These are phyloP conservation scores for Aspergillus nomiae DNA, from an alignment of 2,329 filamentous ascomycete species.

Conservation along the genomic window DNA sequence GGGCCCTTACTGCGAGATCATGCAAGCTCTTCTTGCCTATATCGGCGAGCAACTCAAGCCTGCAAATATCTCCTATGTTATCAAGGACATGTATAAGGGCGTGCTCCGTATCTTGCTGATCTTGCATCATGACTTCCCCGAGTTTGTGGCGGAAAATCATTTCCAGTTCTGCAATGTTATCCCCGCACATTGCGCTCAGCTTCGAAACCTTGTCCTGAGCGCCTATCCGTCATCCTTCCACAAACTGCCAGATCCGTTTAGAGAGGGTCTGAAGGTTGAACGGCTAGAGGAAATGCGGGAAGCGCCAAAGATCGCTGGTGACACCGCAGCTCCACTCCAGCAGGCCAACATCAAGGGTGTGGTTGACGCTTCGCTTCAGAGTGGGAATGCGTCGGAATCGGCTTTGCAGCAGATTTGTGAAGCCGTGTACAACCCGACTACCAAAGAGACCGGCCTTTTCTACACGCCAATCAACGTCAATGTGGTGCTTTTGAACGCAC, in stretches of 20 bases:
- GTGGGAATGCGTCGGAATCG: conserved; percentile 68
- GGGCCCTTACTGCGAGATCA: conserved; percentile 71
- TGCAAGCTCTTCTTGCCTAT: conserved; percentile 71
- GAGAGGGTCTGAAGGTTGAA: conserved; percentile 74
- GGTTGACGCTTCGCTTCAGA: conserved; percentile 55
- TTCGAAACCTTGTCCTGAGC: conserved; percentile 84
- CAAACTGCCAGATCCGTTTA: conserved; percentile 73
- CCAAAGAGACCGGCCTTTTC: conserved; percentile 65
- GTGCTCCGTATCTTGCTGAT: conserved; percentile 80
- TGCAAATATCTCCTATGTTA: conserved; percentile 66
- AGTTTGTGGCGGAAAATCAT: conserved; percentile 88
- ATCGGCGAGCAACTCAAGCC: conserved; percentile 79
- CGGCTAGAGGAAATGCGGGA: conserved; percentile 73
- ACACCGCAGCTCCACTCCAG: conserved; percentile 55
- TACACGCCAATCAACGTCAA: conserved; percentile 70
- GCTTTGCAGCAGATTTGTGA: conserved; percentile 72
- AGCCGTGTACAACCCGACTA: conserved; percentile 64
- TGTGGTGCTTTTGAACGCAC: conserved; percentile 71
- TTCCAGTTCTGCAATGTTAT: conserved; percentile 78
- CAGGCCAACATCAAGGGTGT: conserved; percentile 55
- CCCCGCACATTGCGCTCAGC: conserved; percentile 79
- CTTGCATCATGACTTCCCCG: conserved; percentile 90
- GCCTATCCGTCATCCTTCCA: conserved; percentile 71
- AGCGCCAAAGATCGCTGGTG: conserved; percentile 65
- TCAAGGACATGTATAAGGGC: conserved; percentile 82